Conservation (phyloP, 441 rosid genomes). For the Dalechampia spathulata region DNA sequence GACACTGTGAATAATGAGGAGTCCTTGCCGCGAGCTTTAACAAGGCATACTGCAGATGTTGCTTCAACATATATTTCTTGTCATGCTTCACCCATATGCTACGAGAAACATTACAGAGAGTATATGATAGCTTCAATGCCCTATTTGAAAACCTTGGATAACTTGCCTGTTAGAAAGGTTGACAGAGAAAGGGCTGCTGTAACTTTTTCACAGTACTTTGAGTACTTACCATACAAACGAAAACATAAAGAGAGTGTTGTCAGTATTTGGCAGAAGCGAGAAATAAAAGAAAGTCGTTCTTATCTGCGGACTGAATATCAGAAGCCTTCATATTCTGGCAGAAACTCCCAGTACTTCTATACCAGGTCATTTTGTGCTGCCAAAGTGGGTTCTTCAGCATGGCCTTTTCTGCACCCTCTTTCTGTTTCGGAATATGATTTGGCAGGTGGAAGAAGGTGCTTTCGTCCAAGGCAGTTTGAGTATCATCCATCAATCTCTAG, state of each 20-base stretch:
- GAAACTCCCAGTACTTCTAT: slow-evolving; percentile 50
- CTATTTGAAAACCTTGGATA: slow-evolving; percentile 62
- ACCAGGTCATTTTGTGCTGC: slow-evolving; percentile 81
- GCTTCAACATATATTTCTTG: slow-evolving; percentile 50
- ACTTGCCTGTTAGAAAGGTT: slow-evolving; percentile 53
- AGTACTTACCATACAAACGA: slow-evolving; percentile 67
- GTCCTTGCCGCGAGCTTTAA: slow-evolving; percentile 24
- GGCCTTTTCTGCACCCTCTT: slow-evolving; percentile 71
- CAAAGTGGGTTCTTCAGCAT: slow-evolving; percentile 70
- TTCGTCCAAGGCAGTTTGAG: slow-evolving; percentile 92
- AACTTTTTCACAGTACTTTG: slow-evolving; percentile 57
- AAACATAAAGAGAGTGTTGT: slow-evolving; percentile 62
- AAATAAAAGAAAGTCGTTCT: slow-evolving; percentile 41
- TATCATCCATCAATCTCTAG: slow-evolving; percentile 75
- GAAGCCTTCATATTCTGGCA: slow-evolving; percentile 22
- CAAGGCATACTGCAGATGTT: slow-evolving; percentile 29
- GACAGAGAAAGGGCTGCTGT: slow-evolving; percentile 63
- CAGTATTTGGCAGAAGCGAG: slow-evolving; percentile 64
- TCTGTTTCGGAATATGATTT: slow-evolving; percentile 32
- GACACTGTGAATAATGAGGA: slow-evolving; percentile 30
- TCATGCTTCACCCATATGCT: slow-evolving; percentile 85
- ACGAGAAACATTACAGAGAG: slow-evolving; percentile 77
- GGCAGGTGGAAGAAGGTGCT: slow-evolving; percentile 36
- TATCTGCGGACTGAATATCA: slow-evolving; percentile 17
- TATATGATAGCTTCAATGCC: slow-evolving; percentile 78